Percentiles rank a stretch among this genome's conserved stretches.
Evolutionary conservation across 805 yeast species (phyloP).

Genomic region (Wilhelminamyces savonicus): DNA sequence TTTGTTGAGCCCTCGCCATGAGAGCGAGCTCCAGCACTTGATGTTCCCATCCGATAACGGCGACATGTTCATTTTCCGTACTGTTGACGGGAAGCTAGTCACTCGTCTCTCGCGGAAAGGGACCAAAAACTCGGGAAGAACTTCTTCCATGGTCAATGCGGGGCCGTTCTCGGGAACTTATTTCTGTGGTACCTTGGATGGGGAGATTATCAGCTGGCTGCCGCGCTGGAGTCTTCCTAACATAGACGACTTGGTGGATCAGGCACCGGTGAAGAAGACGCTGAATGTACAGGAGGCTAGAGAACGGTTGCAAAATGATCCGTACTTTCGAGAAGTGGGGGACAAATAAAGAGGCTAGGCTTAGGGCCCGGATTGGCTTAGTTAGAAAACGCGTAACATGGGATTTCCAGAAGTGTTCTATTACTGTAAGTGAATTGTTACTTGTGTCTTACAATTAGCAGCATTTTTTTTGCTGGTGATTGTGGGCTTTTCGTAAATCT

Average conservation of each 20-base stretch:
- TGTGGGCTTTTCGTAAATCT: no score
- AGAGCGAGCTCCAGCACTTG: slow-evolving; percentile 51
- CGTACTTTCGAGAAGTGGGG: no score
- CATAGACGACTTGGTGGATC: slow-evolving; percentile 1
- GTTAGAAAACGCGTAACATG: no score
- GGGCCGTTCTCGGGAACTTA: slow-evolving; percentile 41
- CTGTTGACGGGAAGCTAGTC: slow-evolving; percentile 57
- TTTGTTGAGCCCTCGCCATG: slow-evolving; percentile 43
- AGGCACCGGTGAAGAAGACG: no score
- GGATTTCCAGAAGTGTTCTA: no score
- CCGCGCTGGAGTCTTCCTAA: slow-evolving; percentile 7
- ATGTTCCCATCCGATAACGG: slow-evolving; percentile 75
- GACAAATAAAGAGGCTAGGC: no score
- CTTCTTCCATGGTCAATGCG: slow-evolving; percentile 47
- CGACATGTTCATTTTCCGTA: slow-evolving; percentile 54
- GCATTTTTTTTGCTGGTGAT: no score
- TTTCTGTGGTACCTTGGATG: slow-evolving; percentile 62
- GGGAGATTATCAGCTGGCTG: slow-evolving; percentile 56
- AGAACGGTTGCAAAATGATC: no score
- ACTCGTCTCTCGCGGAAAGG: slow-evolving; percentile 46
- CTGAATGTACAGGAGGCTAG: no score
- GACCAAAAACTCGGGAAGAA: slow-evolving; percentile 33
- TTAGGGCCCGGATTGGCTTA: no score
- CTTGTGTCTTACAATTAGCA: no score
- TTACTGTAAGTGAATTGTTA: no score